Percentiles rank a stretch among this genome's conserved stretches.
phyloP scores from a whole-genome alignment of 2,329 filamentous ascomycete species.

The Calonectria naviculata region DNA sequence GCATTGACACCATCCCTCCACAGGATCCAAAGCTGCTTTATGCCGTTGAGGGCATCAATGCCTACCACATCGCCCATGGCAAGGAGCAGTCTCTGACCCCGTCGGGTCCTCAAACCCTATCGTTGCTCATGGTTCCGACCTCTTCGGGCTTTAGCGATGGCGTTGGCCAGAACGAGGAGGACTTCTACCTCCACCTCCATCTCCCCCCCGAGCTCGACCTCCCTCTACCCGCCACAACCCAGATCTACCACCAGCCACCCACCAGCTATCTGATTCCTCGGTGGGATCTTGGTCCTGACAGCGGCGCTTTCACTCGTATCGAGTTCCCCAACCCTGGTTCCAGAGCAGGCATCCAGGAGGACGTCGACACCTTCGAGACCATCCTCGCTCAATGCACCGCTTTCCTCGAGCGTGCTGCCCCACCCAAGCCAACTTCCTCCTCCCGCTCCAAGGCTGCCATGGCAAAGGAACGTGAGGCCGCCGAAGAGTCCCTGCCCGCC shows the following conservation, averaged over 20 bases:
- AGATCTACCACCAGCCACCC: slow-evolving; percentile 96
- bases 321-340: slow-evolving; percentile 84
- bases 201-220: slow-evolving; percentile 95
- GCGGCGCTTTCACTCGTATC: slow-evolving; percentile 91
- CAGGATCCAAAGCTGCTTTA: slow-evolving; percentile 74
- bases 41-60: slow-evolving; percentile 85
- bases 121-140: slow-evolving; percentile 95
- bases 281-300: slow-evolving; percentile 91
- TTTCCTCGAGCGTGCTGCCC: slow-evolving; percentile 86
- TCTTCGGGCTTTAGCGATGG: slow-evolving; percentile 76
- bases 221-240: slow-evolving; percentile 92
- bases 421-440: slow-evolving; percentile 57
- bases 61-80: slow-evolving; percentile 91
- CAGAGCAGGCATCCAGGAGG: slow-evolving; percentile 83
- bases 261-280: slow-evolving; percentile 93
- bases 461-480: slow-evolving; percentile 54
- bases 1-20: slow-evolving; percentile 23
- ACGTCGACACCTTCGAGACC: slow-evolving; percentile 96
- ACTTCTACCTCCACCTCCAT: slow-evolving; percentile 97
- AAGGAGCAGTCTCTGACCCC: slow-evolving; percentile 85
- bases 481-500: slow-evolving; percentile 60
- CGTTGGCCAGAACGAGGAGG: slow-evolving; percentile 77
- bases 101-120: slow-evolving; percentile 89
- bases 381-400: slow-evolving; percentile 98
- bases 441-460: slow-evolving; percentile 47